Base-by-base conservation (phyloP, 2,329 filamentous ascomycete genomes). In the Plenodomus biglobosus region DNA sequence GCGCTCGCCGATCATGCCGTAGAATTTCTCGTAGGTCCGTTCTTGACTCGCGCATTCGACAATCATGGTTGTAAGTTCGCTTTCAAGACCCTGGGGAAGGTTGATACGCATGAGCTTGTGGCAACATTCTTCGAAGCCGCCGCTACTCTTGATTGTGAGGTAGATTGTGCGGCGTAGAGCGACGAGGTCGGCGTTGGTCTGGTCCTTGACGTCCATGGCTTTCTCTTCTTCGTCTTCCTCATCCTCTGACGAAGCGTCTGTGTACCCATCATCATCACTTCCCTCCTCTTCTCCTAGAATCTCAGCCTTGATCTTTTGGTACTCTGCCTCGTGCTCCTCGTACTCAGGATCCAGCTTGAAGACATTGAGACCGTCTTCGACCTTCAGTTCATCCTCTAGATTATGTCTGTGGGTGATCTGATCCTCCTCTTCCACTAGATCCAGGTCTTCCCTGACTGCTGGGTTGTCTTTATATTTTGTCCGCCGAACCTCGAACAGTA, bases 1-100 rank as follows among this genome's bases (percentile, higher is more conserved):
- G 19, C 92, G 84, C 75, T 99, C 94, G 24, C 89, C 94, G 46
- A 97, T 91, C 56, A 96, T 77, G 11, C 94, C 94, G 66, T 95
- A 96, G 75, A 97, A 99, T 71, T 97, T 97, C 53, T 92, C 92
- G 73, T 95, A 99, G 1, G 94, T 96, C 62, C 91, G 90, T 72
- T 97, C 92, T 73, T 99, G 94, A 21, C 90, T 92, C 71, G 92
- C 96, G 69, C 91, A 96, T 73, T 99, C 94, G 57, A 99, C 87
- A 46, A 99, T 85, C 94, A 99, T 99, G 18, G 90, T 95, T 1
- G 92, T 91, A 38, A 99, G 79, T 71, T 99, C 94, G 5, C 85
- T 81, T 71, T 99, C 94, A 65, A 92, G 83, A 3, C 94, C 94
- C 11, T 84, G 78, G 1, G 94, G 94, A 8, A 99, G 80, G 55